These are phyloP conservation scores for Botrytis aclada DNA, from an alignment of 2,329 filamentous ascomycete species.

Conservation along the genomic window DNA sequence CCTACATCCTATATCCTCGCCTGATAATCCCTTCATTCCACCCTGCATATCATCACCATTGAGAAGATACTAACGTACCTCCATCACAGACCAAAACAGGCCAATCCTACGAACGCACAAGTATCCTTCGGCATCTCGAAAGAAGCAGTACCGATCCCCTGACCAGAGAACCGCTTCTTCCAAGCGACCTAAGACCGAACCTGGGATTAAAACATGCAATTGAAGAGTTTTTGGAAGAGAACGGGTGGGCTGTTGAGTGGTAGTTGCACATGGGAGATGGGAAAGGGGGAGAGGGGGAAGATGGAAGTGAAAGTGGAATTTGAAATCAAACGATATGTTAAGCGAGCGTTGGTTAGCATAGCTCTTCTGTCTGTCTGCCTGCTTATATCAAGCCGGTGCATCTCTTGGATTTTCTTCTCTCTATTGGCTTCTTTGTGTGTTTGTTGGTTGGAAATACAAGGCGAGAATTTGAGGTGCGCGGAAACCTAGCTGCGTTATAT, in stretches of 20 bases:
- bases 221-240: slow-evolving; percentile 78
- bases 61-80: background rate
- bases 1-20: background rate
- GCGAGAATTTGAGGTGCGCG: background rate
- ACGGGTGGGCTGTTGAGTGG: slow-evolving; percentile 93
- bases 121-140: slow-evolving; percentile 81
- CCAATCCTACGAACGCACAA: slow-evolving; percentile 83
- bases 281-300: no score
- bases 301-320: background rate
- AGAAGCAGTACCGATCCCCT: slow-evolving; percentile 74
- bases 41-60: background rate
- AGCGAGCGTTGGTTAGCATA: background rate
- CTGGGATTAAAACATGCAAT: slow-evolving; percentile 77
- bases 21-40: no score
- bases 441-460: background rate
- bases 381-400: background rate
- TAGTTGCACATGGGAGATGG: slow-evolving; percentile 39
- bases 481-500: background rate
- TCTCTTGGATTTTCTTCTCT: background rate
- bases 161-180: slow-evolving; percentile 69
- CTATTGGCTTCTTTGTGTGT: background rate
- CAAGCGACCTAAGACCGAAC: slow-evolving; percentile 75
- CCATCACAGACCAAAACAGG: slow-evolving; percentile 69
- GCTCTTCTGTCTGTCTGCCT: background rate
- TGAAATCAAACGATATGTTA: background rate